Conservation (phyloP, 2,329 filamentous ascomycete genomes). For the Aspergillus arachidicola region DNA sequence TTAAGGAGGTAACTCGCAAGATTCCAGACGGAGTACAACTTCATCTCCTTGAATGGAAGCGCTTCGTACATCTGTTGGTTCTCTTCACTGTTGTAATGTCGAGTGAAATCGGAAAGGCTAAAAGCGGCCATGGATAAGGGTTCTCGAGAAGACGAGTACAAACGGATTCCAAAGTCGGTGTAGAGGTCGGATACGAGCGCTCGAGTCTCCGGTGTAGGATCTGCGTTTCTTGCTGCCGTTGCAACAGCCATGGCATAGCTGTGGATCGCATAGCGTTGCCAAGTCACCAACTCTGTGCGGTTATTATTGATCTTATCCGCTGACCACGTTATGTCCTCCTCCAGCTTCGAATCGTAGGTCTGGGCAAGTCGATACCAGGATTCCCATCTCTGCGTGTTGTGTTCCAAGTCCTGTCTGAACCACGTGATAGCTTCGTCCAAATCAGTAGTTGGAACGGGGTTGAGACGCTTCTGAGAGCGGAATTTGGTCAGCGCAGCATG, state of each 20-base stretch:
- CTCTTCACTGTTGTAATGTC: constrained; percentile 60
- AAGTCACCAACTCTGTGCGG: constrained; percentile 70
- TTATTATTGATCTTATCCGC: constrained; percentile 90
- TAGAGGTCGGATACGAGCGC: constrained; percentile 66
- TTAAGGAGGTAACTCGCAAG: constrained; percentile 64
- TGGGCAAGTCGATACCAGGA: constrained; percentile 88
- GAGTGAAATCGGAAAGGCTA: constrained; percentile 61
- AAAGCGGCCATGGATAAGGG: constrained; percentile 71
- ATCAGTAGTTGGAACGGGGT: constrained; percentile 78
- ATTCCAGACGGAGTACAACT: constrained; percentile 64
- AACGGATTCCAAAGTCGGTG: constrained; percentile 67
- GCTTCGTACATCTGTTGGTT: constrained; percentile 59
- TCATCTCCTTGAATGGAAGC: constrained; percentile 60
- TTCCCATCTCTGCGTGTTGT: constrained; percentile 81
- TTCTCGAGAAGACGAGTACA: constrained; percentile 69
- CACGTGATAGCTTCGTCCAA: constrained; percentile 79
- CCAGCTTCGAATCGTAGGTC: constrained; percentile 83
- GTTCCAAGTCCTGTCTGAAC: constrained; percentile 79
- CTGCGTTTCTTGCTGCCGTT: constrained; percentile 59
- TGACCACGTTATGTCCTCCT: constrained; percentile 85
- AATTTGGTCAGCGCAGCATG: constrained; percentile 89
- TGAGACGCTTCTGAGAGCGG: constrained; percentile 74
- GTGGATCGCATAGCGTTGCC: constrained; percentile 80
- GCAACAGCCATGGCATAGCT: constrained; percentile 74
- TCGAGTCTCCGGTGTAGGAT: constrained; percentile 56